Evolutionary conservation across 441 rosid genomes (phyloP).

Genomic region (Brassica balearica): DNA sequence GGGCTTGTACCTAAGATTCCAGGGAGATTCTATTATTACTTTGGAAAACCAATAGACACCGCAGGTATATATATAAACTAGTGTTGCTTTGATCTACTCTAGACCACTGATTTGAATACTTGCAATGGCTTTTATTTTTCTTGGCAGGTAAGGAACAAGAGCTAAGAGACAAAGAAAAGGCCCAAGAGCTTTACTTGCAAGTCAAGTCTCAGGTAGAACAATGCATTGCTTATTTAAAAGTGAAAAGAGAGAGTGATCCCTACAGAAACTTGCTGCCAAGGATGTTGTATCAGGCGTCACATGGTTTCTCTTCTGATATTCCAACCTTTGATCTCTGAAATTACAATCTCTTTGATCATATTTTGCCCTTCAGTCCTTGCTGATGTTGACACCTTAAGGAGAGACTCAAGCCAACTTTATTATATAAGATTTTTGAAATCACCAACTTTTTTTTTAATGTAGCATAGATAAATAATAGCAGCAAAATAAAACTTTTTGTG

Average conservation of each 20-base stretch:
- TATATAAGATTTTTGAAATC: no score
- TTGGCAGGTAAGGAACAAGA: slow-evolving; percentile 63
- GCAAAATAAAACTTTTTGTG: neutral
- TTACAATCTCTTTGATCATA: neutral
- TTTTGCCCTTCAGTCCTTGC: no score
- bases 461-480: neutral
- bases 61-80: slow-evolving; percentile 44
- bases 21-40: slow-evolving; percentile 57
- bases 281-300: slow-evolving; percentile 54
- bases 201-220: slow-evolving; percentile 78
- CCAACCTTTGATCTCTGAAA: slow-evolving; percentile 71
- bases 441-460: no score
- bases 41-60: slow-evolving; percentile 66
- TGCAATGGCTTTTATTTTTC: neutral
- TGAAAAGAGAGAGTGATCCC: slow-evolving; percentile 74
- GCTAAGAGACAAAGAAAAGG: slow-evolving; percentile 60
- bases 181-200: slow-evolving; percentile 70
- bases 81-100: neutral
- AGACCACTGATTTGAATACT: neutral
- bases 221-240: slow-evolving; percentile 63
- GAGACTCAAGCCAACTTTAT: no score
- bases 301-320: slow-evolving; percentile 58
- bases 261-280: slow-evolving; percentile 69
- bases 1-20: slow-evolving; percentile 58
- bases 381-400: no score